phyloP scores from a whole-genome alignment of 805 yeast genomes.

The Candida sithepensis region DNA sequence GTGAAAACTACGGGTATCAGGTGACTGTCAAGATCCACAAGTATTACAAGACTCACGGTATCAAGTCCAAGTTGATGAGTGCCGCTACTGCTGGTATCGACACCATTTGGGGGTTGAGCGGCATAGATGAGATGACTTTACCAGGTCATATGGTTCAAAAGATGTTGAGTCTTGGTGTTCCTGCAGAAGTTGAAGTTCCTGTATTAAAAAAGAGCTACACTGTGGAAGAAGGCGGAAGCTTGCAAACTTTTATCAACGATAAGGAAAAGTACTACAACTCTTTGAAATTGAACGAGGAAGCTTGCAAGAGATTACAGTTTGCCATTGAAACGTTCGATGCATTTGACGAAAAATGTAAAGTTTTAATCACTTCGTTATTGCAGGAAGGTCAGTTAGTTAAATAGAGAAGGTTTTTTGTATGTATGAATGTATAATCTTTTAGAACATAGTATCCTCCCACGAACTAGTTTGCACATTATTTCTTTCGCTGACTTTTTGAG shows the following conservation, averaged over 20 bases:
- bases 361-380: constrained; percentile 7
- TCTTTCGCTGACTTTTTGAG: constrained; percentile 17
- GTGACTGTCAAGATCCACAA: constrained; percentile 28
- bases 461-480: constrained; percentile 11
- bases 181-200: constrained; percentile 22
- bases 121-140: constrained; percentile 32
- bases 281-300: not conserved
- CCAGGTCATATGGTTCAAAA: constrained; percentile 24
- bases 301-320: constrained; percentile 4
- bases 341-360: constrained; percentile 13
- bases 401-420: not conserved
- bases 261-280: constrained; percentile 1
- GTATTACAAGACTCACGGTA: constrained; percentile 27
- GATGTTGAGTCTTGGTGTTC: constrained; percentile 18
- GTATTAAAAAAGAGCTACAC: constrained; percentile 6
- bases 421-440: no score
- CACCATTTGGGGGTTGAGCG: constrained; percentile 25
- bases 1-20: constrained; percentile 27
- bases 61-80: constrained; percentile 24
- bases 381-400: not conserved
- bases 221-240: constrained; percentile 10
- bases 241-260: not conserved
- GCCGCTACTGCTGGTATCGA: constrained; percentile 31
- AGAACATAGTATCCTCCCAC: no score
- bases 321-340: constrained; percentile 15